Evolutionary conservation across 495 filamentous ascomycete species (phyloP), one percentile per base, ranked within the genome.

Genomic region (Friedmanniomyces simplex): DNA sequence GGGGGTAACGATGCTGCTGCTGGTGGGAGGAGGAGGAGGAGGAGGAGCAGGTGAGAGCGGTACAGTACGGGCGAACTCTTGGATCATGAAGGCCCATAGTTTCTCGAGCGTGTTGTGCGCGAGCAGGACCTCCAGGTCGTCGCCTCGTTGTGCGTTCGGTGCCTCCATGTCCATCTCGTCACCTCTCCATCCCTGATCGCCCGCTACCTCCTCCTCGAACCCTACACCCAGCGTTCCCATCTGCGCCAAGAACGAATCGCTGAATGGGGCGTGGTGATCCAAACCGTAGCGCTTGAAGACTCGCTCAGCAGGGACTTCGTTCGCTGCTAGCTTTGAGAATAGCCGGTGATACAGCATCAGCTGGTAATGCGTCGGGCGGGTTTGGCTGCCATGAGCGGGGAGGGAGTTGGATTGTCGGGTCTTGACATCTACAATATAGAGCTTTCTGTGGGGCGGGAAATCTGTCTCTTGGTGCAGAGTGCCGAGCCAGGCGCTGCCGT

Each of bases 281-380:
- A 98, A 73, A 0, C 73, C 68, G 62, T 95, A 89, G 13, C 89
- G 83, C 10, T 73, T 64, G 46, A 90, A 82, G 13, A 97, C 73
- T 6, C 72, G 61, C 20, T 77, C 65, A 37, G 89, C 83, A 54
- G 87, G 79, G 0, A 96, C 77, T n/a, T 77, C 73, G 58, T 80
- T 84, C 1, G 79, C 77, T n/a, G 83, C 81, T 59, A 97, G 77
- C 2, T 81, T 73, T 39, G 83, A 82, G 28, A 98, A 77, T 50
- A 97, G 82, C n/a, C 83, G 83, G 63, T 89, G 89, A 66, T 98
- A 98, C 1, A 96, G 73, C 72, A 94, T 90, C 8, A 98, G 74
- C 69, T 98, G 93, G 52, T 96, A 82, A 51, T 82, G 74, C 0
- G 93, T 88, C 0, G 83, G 86, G 12, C 86, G 83, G 20, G 89